Conservation (phyloP, 2,329 filamentous ascomycete genomes). For the Helotiales sp. region DNA sequence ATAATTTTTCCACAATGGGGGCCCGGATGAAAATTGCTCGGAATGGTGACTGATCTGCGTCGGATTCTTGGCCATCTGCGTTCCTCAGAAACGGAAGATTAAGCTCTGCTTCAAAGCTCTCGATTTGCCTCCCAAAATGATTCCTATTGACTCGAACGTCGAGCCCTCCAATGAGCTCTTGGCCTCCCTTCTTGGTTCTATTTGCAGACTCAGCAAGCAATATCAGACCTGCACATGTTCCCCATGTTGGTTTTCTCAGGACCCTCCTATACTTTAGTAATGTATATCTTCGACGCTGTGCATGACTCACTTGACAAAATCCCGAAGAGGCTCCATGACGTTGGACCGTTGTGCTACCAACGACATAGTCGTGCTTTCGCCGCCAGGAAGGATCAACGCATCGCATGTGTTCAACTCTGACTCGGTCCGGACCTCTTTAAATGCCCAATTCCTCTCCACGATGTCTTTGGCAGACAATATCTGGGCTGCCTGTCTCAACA, state of each 20-base stretch:
- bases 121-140: conserved; percentile 90
- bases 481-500: conserved; percentile 69
- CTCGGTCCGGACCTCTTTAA: conserved; percentile 78
- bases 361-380: conserved; percentile 92
- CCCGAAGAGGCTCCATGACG: conserved; percentile 77
- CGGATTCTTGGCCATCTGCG: conserved; percentile 28
- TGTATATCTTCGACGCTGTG: neutral
- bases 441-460: conserved; percentile 37
- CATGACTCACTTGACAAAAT: conserved; percentile 81
- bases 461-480: conserved; percentile 39
- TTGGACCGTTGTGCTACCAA: conserved; percentile 81
- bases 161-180: conserved; percentile 89
- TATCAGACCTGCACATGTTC: conserved; percentile 93
- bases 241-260: conserved; percentile 82
- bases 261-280: conserved; percentile 49
- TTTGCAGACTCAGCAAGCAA: conserved; percentile 86
- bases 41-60: conserved; percentile 53
- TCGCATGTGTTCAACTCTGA: conserved; percentile 72
- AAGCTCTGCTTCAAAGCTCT: conserved; percentile 81
- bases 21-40: conserved; percentile 90
- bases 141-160: conserved; percentile 91
- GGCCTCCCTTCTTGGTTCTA: conserved; percentile 84
- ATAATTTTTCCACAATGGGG: conserved; percentile 83
- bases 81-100: conserved; percentile 66
- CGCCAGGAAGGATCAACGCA: conserved; percentile 86